phyloP scores from a whole-genome alignment of 495 filamentous ascomycete species.

The Penicillium silybi region DNA sequence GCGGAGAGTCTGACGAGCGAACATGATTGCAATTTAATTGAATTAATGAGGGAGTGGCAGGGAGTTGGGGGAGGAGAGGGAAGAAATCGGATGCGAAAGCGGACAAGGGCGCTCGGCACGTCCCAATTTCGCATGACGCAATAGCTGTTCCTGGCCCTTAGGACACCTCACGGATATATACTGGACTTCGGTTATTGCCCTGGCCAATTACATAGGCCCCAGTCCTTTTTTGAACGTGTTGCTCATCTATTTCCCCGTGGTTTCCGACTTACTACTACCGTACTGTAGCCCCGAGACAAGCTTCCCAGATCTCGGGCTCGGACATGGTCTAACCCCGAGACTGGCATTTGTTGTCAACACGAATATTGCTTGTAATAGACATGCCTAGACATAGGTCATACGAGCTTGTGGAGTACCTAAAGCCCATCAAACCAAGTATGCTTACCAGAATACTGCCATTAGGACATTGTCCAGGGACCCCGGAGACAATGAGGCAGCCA shows the following conservation, averaged over 20 bases:
- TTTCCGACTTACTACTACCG: not conserved
- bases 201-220: not conserved
- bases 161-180: conserved; percentile 1
- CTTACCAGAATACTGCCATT: no score
- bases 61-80: conserved; percentile 10
- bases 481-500: no score
- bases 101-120: conserved; percentile 19
- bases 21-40: conserved; percentile 36
- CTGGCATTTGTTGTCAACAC: not conserved
- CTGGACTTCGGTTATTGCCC: conserved; percentile 5
- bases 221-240: not conserved
- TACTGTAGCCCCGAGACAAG: not conserved
- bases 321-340: not conserved
- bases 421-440: no score
- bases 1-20: conserved; percentile 47
- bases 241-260: not conserved
- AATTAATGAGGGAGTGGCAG: conserved; percentile 7
- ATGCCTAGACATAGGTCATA: no score
- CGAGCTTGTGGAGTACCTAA: no score
- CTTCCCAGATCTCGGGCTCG: not conserved
- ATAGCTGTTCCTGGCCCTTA: conserved; percentile 14
- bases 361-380: no score
- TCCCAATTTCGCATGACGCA: conserved; percentile 26
- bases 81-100: conserved; percentile 28
- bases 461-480: no score